Conservation (phyloP, 1,284 basidiomycete species). For the Bjerkandera adusta region DNA sequence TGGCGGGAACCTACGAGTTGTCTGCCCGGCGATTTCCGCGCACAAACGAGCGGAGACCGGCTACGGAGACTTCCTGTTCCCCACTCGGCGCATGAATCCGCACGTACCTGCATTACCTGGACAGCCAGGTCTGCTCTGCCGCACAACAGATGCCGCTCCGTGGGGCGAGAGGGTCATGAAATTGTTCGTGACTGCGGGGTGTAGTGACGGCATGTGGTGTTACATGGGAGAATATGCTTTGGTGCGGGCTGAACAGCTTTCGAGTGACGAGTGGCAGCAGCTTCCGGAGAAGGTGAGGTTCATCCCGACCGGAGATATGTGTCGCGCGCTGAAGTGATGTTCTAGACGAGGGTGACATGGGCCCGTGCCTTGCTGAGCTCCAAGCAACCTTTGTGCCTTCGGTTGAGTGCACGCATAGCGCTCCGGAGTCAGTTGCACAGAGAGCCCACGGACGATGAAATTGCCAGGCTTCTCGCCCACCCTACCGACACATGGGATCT, state of each 20-base stretch:
- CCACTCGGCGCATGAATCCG: conserved; percentile 16
- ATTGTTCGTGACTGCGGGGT: conserved; percentile 17
- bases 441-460: conserved; percentile 18
- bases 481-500: conserved; percentile 6
- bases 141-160: background rate
- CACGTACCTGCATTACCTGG: conserved; percentile 19
- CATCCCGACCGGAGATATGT: no score
- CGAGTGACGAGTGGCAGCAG: conserved; percentile 17
- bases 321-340: no score
- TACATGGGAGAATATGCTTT: conserved; percentile 25
- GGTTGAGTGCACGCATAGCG: conserved; percentile 15
- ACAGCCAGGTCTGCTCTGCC: conserved; percentile 17
- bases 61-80: conserved; percentile 16
- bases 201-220: conserved; percentile 7
- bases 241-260: conserved; percentile 8
- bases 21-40: conserved; percentile 11
- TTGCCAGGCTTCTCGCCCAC: conserved; percentile 11
- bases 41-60: conserved; percentile 6
- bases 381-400: conserved; percentile 9
- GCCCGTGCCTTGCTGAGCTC: background rate
- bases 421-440: conserved; percentile 10
- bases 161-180: conserved; percentile 12
- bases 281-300: conserved; percentile 16
- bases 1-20: conserved; percentile 13
- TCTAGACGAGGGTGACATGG: conserved; percentile 17